Percentiles rank a stretch among this genome's conserved stretches.
Conservation (phyloP, 768 basidiomycete genomes). For the Suillus hirtellus region DNA sequence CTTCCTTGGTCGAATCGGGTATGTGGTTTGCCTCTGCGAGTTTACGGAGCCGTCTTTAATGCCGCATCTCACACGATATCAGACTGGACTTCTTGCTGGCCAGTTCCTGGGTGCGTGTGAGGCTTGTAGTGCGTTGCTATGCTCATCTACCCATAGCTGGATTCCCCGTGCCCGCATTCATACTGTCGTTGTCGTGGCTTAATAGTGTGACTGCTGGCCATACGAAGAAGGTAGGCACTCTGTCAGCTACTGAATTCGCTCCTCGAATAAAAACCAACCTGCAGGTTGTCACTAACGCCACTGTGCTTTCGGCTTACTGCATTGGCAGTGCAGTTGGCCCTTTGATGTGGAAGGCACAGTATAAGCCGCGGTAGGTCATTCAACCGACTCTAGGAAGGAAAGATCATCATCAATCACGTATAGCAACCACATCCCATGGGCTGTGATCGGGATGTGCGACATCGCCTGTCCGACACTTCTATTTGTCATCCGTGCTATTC, state of each 20-base stretch:
- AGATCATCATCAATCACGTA: neutral
- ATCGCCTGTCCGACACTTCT: neutral
- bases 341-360: neutral
- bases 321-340: neutral
- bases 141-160: constrained; percentile 21
- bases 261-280: neutral
- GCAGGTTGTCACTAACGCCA: constrained; percentile 1
- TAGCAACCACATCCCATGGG: neutral
- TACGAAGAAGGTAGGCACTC: neutral
- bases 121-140: neutral
- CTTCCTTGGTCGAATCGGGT: neutral
- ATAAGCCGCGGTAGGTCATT: neutral
- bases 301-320: neutral
- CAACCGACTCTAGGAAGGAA: neutral
- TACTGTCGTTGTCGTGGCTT: neutral
- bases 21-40: neutral
- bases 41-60: neutral
- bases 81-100: constrained; percentile 39
- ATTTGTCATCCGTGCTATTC: neutral
- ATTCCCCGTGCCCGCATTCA: neutral
- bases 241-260: neutral
- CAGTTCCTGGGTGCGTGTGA: constrained; percentile 49
- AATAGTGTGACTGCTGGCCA: neutral
- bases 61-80: neutral
- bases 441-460: neutral